Conservation (phyloP, 1,139 yeast genomes). For the Pneumocystis carinii region DNA sequence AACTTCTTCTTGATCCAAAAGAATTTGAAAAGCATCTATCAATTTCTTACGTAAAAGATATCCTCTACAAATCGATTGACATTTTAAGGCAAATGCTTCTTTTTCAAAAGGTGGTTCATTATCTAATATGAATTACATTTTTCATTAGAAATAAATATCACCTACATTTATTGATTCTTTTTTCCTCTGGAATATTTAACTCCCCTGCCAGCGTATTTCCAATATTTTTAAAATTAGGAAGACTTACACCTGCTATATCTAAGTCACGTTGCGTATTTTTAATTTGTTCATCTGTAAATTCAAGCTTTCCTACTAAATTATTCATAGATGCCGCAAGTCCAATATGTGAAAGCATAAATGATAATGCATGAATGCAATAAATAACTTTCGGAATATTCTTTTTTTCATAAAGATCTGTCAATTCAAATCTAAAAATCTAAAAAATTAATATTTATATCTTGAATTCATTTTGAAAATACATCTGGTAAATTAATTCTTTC, state of each 20-base stretch:
- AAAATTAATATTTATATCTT: neutral
- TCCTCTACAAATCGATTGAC: constrained; percentile 12
- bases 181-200: constrained; percentile 20
- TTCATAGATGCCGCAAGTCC: constrained; percentile 46
- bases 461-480: constrained; percentile 2
- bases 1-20: constrained; percentile 8
- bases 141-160: neutral
- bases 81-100: constrained; percentile 1
- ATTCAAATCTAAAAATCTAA: constrained; percentile 8
- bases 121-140: neutral
- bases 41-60: constrained; percentile 10
- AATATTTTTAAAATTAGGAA: constrained; percentile 31
- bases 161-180: constrained; percentile 20
- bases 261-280: constrained; percentile 52
- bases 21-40: constrained; percentile 3
- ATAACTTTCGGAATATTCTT: constrained; percentile 89
- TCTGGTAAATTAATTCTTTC: constrained; percentile 65
- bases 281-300: constrained; percentile 55
- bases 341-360: constrained; percentile 48
- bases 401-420: constrained; percentile 71
- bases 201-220: constrained; percentile 24
- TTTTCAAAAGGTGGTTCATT: constrained; percentile 1
- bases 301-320: constrained; percentile 46
- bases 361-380: constrained; percentile 81
- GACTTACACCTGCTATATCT: constrained; percentile 29